Evolutionary conservation across 495 filamentous ascomycete genomes (phyloP).

Genomic region (Aspergillus carlsbadensis): DNA sequence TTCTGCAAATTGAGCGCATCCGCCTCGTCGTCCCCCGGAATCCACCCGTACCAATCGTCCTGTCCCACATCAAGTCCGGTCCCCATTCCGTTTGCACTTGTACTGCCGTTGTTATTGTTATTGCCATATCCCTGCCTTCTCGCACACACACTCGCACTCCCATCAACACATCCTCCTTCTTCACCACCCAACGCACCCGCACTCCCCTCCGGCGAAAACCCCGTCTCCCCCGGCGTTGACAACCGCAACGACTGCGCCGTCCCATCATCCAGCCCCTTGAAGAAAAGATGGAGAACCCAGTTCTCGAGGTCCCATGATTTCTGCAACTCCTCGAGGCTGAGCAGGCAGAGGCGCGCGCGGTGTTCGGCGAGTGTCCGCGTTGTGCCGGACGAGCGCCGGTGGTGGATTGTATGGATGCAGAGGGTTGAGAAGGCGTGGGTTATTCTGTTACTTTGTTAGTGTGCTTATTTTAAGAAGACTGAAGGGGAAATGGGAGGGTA

Average conservation of each 20-base stretch:
- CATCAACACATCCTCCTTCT: background rate
- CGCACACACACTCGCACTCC: background rate
- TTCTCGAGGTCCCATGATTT: conserved; percentile 50
- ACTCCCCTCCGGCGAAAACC: background rate
- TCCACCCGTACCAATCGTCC: conserved; percentile 37
- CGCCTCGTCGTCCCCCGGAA: conserved; percentile 37
- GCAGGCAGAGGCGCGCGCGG: conserved; percentile 44
- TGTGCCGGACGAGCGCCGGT: conserved; percentile 36
- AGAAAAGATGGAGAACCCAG: conserved; percentile 46
- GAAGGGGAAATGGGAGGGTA: background rate
- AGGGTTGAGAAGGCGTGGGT: conserved; percentile 48
- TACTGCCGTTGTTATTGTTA: background rate
- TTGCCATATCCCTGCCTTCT: background rate
- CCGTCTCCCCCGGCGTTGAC: conserved; percentile 6
- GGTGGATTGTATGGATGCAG: conserved; percentile 48
- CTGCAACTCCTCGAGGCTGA: conserved; percentile 47
- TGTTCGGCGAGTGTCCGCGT: conserved; percentile 46
- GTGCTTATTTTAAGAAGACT: background rate
- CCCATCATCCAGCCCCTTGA: conserved; percentile 44
- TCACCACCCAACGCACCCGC: conserved; percentile 3
- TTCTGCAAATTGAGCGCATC: conserved; percentile 41
- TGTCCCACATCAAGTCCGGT: background rate
- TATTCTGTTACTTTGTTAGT: conserved; percentile 26
- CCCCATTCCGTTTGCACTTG: too few relatives aligned
- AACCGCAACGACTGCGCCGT: conserved; percentile 41